These are phyloP conservation scores for Cordyceps cicadae DNA, from an alignment of 2,329 filamentous ascomycete genomes.

Conservation along the genomic window DNA sequence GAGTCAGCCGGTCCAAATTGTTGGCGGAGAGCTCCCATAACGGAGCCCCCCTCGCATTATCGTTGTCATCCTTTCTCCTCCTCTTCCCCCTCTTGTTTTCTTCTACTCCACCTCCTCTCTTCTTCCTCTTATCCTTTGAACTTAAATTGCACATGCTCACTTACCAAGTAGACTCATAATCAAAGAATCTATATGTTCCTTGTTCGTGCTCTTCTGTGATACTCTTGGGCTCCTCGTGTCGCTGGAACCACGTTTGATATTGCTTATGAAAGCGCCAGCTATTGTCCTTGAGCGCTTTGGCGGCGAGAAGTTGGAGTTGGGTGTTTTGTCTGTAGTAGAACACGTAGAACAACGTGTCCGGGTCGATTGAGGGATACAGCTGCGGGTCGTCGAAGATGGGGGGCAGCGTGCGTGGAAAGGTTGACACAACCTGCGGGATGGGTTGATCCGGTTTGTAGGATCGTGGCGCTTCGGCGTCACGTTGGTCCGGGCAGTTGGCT, in stretches of 20 bases:
- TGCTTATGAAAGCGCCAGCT: conserved; percentile 99
- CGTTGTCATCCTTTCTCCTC: too few species aligned
- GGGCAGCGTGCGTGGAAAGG: conserved; percentile 90
- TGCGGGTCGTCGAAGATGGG: conserved; percentile 85
- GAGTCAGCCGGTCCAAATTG: background rate
- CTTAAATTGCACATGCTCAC: conserved; percentile 24
- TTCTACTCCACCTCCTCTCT: too few species aligned
- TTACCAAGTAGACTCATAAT: conserved; percentile 98
- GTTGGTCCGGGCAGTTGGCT: conserved; percentile 61
- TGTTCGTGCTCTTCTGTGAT: conserved; percentile 99
- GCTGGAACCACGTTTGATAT: conserved; percentile 98
- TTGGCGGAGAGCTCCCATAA: background rate
- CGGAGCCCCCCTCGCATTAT: too few species aligned
- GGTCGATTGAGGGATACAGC: conserved; percentile 82
- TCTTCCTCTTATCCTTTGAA: too few species aligned
- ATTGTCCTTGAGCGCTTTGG: conserved; percentile 94
- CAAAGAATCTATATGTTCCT: conserved; percentile 97
- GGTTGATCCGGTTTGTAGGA: conserved; percentile 78
- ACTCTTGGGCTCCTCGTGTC: conserved; percentile 95
- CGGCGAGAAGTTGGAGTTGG: conserved; percentile 90
- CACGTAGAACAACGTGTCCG: conserved; percentile 94
- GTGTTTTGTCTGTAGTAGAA: conserved; percentile 98
- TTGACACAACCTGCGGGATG: conserved; percentile 63
- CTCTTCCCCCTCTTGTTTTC: too few species aligned
- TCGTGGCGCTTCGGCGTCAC: conserved; percentile 73